Evolutionary conservation across 306 rosid species (phyloP).

Genomic region (Gastrolobium bilobum): DNA sequence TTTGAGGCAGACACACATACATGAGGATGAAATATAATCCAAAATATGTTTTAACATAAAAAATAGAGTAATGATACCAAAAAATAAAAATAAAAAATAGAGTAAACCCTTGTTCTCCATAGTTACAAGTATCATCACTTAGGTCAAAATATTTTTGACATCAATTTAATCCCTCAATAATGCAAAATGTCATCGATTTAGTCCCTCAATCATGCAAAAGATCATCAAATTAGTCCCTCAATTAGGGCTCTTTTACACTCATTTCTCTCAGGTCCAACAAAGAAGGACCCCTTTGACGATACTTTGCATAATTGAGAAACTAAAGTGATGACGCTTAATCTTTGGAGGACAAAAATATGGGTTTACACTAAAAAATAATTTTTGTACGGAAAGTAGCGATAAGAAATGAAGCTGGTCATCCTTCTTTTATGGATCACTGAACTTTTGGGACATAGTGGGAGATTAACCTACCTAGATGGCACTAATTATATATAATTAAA

Average conservation of each 20-base stretch:
- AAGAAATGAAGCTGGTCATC: conserved; percentile 25
- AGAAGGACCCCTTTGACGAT: neutral
- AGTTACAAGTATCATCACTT: neutral
- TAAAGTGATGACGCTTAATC: neutral
- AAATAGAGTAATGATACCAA: neutral
- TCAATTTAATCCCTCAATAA: conserved; percentile 5
- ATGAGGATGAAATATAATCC: conserved; percentile 27
- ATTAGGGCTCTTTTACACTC: neutral
- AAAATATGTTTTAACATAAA: conserved; percentile 39
- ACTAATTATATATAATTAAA: conserved; percentile 28
- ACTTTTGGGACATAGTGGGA: conserved; percentile 44
- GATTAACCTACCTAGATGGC: conserved; percentile 32
- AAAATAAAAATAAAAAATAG: neutral
- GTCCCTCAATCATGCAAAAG: neutral
- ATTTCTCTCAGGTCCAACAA: too few species aligned
- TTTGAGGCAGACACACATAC: conserved; percentile 14
- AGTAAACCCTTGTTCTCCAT: conserved; percentile 19
- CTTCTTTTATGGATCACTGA: conserved; percentile 29
- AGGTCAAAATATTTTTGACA: neutral
- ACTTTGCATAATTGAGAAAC: neutral
- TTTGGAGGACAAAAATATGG: neutral
- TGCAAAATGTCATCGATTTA: conserved; percentile 13
- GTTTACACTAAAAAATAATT: neutral
- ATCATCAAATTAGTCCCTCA: neutral
- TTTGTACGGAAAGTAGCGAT: conserved; percentile 3